Conservation (phyloP, 2,329 filamentous ascomycete genomes). For the Xylariaceae sp. region DNA sequence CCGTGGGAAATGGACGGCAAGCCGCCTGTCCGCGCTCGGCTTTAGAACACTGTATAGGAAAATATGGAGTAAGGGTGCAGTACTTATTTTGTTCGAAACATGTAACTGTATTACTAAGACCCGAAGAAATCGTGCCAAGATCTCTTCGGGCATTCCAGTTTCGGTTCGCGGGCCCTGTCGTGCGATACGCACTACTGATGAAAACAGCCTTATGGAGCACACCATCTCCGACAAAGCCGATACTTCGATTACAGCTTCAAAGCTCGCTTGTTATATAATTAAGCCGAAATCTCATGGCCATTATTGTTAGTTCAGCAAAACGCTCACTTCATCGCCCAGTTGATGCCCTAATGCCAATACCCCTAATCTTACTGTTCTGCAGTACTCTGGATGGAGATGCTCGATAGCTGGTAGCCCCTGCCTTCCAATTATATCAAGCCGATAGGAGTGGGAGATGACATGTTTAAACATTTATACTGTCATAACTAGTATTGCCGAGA, state of each 20-base stretch:
- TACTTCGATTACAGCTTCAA: background rate
- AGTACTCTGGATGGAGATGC: background rate
- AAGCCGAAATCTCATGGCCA: background rate
- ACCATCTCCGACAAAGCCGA: background rate
- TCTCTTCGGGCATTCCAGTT: too few relatives aligned
- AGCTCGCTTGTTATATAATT: background rate
- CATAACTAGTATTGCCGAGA: too few relatives aligned
- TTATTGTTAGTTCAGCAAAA: background rate
- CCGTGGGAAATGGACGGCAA: slow-evolving; percentile 21
- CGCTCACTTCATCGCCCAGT: background rate
- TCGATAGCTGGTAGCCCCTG: background rate
- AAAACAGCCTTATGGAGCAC: background rate
- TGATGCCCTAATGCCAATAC: background rate
- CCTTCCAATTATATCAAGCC: background rate
- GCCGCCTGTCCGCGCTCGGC: background rate
- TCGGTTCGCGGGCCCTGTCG: too few relatives aligned
- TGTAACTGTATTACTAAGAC: too few relatives aligned
- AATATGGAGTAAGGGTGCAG: too few relatives aligned
- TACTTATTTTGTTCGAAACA: too few relatives aligned
- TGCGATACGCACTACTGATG: too few relatives aligned
- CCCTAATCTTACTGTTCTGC: background rate
- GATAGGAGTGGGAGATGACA: too few relatives aligned
- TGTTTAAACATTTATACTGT: background rate
- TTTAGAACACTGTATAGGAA: background rate
- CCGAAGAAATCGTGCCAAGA: too few relatives aligned